A percentile compares a stretch with the other conserved stretches of the same genome.
Conservation (phyloP, 2,329 filamentous ascomycete species). For the Fusarium fracticaudum region DNA sequence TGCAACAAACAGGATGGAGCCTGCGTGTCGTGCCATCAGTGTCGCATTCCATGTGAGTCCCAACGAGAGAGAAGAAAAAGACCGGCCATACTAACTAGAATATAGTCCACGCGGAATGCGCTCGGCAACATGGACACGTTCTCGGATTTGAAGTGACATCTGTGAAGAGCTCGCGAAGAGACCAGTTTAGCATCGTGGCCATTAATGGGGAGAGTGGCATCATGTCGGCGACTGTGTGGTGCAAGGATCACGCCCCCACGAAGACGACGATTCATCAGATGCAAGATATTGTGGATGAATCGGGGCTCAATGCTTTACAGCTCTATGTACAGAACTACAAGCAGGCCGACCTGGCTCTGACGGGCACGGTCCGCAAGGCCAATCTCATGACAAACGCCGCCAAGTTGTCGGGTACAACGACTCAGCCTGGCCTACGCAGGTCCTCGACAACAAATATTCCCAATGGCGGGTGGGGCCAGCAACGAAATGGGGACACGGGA, state of each 20-base stretch:
- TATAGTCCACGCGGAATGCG: conserved; percentile 88
- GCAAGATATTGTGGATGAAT: conserved; percentile 76
- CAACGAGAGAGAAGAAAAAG: neutral
- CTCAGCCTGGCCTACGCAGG: conserved; percentile 57
- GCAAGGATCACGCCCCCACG: conserved; percentile 82
- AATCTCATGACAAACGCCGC: conserved; percentile 76
- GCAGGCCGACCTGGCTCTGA: conserved; percentile 89
- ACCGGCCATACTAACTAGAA: conserved; percentile 13
- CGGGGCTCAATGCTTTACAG: conserved; percentile 83
- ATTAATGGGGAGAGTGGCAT: conserved; percentile 82
- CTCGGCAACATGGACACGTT: conserved; percentile 81
- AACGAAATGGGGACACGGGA: conserved; percentile 40
- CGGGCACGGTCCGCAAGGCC: conserved; percentile 92
- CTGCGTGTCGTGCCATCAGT: conserved; percentile 84
- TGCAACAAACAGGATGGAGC: conserved; percentile 82
- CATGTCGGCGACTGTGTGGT: conserved; percentile 91
- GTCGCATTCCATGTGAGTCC: conserved; percentile 62
- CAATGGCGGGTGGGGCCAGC: conserved; percentile 25
- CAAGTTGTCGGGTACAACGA: conserved; percentile 57
- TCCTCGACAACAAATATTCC: conserved; percentile 62
- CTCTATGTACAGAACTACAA: conserved; percentile 91
- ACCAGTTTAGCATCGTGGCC: conserved; percentile 81
- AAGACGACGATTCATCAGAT: conserved; percentile 81
- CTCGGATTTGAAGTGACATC: conserved; percentile 92
- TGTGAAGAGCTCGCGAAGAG: conserved; percentile 87